Conservation (phyloP, 2,329 filamentous ascomycete species). For the Berkeleyomyces basicola region DNA sequence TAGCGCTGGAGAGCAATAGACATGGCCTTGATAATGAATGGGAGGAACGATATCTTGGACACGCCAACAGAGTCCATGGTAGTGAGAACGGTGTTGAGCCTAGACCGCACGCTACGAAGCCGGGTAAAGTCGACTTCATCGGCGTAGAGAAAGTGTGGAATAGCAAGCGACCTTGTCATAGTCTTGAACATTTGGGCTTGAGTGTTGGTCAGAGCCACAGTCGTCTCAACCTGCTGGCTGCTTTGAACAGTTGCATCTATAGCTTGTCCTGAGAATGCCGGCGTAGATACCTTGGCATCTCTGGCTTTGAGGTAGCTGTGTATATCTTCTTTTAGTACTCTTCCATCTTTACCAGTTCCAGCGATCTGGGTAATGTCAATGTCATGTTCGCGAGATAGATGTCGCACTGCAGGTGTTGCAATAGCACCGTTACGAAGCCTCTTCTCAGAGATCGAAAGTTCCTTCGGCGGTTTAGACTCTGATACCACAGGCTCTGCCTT, state of each 20-base stretch:
- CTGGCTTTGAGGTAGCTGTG: constrained; percentile 47
- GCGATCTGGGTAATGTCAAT: constrained; percentile 62
- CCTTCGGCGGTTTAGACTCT: constrained; percentile 21
- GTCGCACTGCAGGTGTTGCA: constrained; percentile 83
- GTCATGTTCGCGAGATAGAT: constrained; percentile 64
- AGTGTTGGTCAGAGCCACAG: constrained; percentile 53
- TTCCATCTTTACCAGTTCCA: constrained; percentile 78
- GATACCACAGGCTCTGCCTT: constrained; percentile 2
- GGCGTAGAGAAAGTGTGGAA: constrained; percentile 91
- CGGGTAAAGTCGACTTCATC: constrained; percentile 73
- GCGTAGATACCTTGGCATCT: constrained; percentile 20
- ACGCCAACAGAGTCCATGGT: constrained; percentile 28
- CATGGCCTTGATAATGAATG: constrained; percentile 91
- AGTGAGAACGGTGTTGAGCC: constrained; percentile 50
- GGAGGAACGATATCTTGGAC: constrained; percentile 67
- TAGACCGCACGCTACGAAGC: constrained; percentile 54
- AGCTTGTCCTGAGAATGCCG: constrained; percentile 15
- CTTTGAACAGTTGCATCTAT: constrained; percentile 20
- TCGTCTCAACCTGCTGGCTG: constrained; percentile 47
- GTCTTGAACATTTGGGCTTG: constrained; percentile 93
- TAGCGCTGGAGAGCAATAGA: constrained; percentile 69
- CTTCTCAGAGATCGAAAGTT: constrained; percentile 2
- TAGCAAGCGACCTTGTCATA: constrained; percentile 82
- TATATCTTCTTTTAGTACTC: constrained; percentile 87
- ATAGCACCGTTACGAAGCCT: constrained; percentile 54